Conservation (phyloP, 495 filamentous ascomycete species). For the Penicillium mononematosum region DNA sequence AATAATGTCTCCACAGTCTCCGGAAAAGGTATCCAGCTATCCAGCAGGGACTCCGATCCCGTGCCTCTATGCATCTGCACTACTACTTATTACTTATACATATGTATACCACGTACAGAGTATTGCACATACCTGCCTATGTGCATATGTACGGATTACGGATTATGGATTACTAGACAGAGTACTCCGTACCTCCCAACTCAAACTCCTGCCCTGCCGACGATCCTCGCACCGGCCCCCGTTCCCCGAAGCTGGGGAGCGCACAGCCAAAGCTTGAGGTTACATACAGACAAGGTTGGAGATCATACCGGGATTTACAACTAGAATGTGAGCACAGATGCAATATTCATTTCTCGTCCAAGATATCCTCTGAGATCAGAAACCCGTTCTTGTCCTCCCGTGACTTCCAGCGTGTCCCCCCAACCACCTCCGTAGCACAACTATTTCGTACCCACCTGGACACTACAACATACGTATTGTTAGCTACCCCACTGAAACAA, state of each 20-base stretch:
- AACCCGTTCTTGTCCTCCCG: neutral
- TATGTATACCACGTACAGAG: neutral
- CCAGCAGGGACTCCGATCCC: neutral
- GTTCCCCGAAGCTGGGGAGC: slow-evolving; percentile 26
- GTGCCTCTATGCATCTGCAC: neutral
- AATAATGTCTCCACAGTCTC: neutral
- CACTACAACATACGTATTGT: neutral
- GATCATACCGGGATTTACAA: slow-evolving; percentile 5
- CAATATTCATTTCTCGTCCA: neutral
- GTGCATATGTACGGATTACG: neutral
- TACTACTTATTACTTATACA: neutral
- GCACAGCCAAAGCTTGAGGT: slow-evolving; percentile 1
- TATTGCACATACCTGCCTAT: neutral
- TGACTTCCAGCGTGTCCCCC: neutral
- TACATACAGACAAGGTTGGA: slow-evolving; percentile 6
- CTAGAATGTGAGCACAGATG: neutral
- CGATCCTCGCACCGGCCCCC: slow-evolving; percentile 20
- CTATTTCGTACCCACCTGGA: neutral
- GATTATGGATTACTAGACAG: neutral
- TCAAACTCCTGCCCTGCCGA: slow-evolving; percentile 3
- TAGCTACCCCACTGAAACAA: neutral
- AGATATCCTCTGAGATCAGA: neutral
- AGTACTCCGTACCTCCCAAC: neutral
- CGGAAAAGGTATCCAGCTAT: neutral
- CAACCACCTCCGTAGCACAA: slow-evolving; percentile 1